Percentiles rank a stretch among this genome's conserved stretches.
phyloP scores from a whole-genome alignment of 176 grass and related monocot genomes.

The Tillandsia fasciculata region DNA sequence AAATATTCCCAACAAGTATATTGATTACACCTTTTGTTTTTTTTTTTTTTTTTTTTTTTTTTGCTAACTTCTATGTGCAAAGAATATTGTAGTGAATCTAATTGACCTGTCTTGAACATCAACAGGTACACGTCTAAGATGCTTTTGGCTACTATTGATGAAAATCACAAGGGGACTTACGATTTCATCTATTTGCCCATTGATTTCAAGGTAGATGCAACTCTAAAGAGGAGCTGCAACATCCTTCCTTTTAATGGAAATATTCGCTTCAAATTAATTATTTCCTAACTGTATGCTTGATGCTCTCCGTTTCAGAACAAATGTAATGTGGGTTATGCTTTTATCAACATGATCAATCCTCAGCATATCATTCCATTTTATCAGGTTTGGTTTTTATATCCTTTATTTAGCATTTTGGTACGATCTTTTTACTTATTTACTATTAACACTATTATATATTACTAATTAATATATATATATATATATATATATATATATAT shows the following conservation, averaged over 20 bases:
- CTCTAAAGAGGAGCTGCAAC: not conserved
- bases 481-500: too few relatives aligned
- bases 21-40: not conserved
- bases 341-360: constrained; percentile 92
- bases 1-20: constrained; percentile 95
- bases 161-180: constrained; percentile 91
- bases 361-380: constrained; percentile 83
- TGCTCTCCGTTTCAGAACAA: constrained; percentile 66
- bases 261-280: constrained; percentile 15
- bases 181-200: constrained; percentile 99
- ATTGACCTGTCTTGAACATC: not conserved
- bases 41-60: not conserved
- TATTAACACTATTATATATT: too few relatives aligned
- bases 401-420: constrained; percentile 2
- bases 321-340: constrained; percentile 95
- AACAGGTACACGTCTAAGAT: constrained; percentile 86
- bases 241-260: constrained; percentile 1
- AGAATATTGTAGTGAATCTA: not conserved
- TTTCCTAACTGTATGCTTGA: constrained; percentile 3
- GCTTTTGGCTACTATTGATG: constrained; percentile 84
- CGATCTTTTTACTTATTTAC: not conserved
- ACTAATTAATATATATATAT: too few relatives aligned
- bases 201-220: constrained; percentile 75
- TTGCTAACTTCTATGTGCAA: not conserved
- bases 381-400: constrained; percentile 36